Evolutionary conservation across 2,329 filamentous ascomycete genomes (phyloP), one percentile per base, ranked within the genome.

Genomic region (Triangularia setosa): DNA sequence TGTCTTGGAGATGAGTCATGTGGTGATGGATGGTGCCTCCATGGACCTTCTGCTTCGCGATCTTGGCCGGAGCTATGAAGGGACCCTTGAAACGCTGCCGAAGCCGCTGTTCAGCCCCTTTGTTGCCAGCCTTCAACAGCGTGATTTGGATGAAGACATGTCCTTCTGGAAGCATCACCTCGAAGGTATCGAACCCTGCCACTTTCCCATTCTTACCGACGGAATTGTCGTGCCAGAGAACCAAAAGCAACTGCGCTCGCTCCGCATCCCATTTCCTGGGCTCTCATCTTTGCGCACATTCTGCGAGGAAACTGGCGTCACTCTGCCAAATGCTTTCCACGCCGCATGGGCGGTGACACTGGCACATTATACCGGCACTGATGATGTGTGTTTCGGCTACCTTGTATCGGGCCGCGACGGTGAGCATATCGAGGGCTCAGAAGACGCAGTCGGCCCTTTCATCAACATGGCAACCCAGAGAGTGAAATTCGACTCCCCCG

Each of bases 1-100:
- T 52, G 79, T 79, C 44, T 71, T 84, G 12, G 82, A 84, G 62
- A 73, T 85, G 18, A 84, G 79, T 66, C 82, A 84, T 67, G 79
- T 78, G 9, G 79, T 82, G 28, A 81, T 80, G 73, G 83, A 85
- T 71, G 83, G 82, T 1, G 77, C 75, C 40, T 84, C 82, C 0
- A 79, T 83, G 53, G 77, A 80, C 0, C 79, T 82, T 55, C 75
- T 84, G 4, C 70, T 82, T 4, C 74, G 75, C 3, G 82, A 84
- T 61, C 67, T 84, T 7, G 75, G 75, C 14, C 68, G 75, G 3
- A 80, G 80, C 1, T 84, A 84, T 58, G 73, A 75, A n/a, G 75
- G 68, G 2, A 35, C 40, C 3, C 54, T 68, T 4, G 23, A 35
- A 1, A 4, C 1, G 11, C 68, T n/a, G 70, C 62, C 61, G 8